Evolutionary conservation across 2,329 filamentous ascomycete species (phyloP).

Genomic region (Penicillium occitanis): DNA sequence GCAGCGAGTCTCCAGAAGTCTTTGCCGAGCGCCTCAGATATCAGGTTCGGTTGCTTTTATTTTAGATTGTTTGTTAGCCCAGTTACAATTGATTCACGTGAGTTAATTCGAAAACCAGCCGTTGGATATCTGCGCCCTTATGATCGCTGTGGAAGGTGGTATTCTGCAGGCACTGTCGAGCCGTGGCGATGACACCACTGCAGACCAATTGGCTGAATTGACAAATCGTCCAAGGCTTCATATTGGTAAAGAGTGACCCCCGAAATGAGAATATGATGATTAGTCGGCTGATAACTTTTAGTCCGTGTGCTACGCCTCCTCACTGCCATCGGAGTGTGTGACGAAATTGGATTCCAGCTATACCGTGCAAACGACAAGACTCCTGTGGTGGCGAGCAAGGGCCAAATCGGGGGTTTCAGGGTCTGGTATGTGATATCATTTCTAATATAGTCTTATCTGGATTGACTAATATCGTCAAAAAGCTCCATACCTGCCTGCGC

Average conservation of each 20-base stretch:
- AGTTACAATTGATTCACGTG: neutral
- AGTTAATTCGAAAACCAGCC: neutral
- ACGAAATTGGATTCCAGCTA: neutral
- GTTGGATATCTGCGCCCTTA: neutral
- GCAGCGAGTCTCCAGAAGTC: neutral
- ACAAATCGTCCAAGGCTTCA: neutral
- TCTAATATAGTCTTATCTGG: no score
- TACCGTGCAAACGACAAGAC: neutral
- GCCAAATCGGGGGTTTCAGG: neutral
- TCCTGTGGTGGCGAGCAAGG: neutral
- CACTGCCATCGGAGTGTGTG: neutral
- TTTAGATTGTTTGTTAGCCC: neutral
- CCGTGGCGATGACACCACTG: neutral
- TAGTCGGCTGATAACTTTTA: neutral
- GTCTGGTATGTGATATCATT: neutral
- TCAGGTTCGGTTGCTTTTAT: neutral
- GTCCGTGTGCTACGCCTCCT: neutral
- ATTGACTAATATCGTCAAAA: no score
- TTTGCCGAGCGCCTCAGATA: neutral
- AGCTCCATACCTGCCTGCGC: neutral
- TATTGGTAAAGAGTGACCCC: neutral
- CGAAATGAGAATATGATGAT: neutral
- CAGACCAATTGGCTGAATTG: neutral
- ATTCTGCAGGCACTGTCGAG: neutral
- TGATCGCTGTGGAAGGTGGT: neutral